Percentiles rank a stretch among this genome's conserved stretches.
Conservation (phyloP, 768 basidiomycete genomes). For the Floccularia luteovirens region DNA sequence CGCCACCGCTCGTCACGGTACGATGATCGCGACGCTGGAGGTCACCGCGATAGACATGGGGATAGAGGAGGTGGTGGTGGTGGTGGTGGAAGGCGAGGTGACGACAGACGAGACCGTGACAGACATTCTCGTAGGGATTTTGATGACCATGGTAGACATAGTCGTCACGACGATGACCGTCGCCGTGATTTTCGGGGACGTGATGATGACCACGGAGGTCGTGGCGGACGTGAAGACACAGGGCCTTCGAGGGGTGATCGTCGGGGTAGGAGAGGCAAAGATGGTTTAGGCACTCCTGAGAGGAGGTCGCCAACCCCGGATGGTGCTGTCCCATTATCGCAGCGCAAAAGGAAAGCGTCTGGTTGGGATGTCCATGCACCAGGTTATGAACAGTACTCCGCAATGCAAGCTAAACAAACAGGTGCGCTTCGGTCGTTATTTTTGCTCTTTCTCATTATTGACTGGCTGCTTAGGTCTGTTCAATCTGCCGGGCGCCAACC, state of each 20-base stretch:
- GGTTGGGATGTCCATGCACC: conserved; percentile 97
- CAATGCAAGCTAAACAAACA: conserved; percentile 97
- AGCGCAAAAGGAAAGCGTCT: conserved; percentile 82
- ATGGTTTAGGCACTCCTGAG: conserved; percentile 63
- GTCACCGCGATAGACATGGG: conserved; percentile 27
- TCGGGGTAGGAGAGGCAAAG: conserved; percentile 32
- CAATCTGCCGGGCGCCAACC: conserved; percentile 92
- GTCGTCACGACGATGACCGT: conserved; percentile 40
- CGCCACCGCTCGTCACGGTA: conserved; percentile 63
- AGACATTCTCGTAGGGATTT: conserved; percentile 38
- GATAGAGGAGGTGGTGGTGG: conserved; percentile 23
- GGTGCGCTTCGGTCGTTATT: conserved; percentile 37
- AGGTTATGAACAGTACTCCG: conserved; percentile 91
- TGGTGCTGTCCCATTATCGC: conserved; percentile 71
- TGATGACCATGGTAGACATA: conserved; percentile 35
- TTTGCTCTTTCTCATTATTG: conserved; percentile 7
- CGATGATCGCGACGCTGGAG: conserved; percentile 46
- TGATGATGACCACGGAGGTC: conserved; percentile 31
- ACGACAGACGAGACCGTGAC: conserved; percentile 46
- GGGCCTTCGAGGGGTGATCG: conserved; percentile 13
- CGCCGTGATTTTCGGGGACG: conserved; percentile 37
- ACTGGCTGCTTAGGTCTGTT: conserved; percentile 61
- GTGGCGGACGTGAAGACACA: conserved; percentile 29
- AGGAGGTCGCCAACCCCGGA: conserved; percentile 88
- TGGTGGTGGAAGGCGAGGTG: conserved; percentile 31